Conservation (phyloP, 768 basidiomycete species). For the Pholiota conissans region DNA sequence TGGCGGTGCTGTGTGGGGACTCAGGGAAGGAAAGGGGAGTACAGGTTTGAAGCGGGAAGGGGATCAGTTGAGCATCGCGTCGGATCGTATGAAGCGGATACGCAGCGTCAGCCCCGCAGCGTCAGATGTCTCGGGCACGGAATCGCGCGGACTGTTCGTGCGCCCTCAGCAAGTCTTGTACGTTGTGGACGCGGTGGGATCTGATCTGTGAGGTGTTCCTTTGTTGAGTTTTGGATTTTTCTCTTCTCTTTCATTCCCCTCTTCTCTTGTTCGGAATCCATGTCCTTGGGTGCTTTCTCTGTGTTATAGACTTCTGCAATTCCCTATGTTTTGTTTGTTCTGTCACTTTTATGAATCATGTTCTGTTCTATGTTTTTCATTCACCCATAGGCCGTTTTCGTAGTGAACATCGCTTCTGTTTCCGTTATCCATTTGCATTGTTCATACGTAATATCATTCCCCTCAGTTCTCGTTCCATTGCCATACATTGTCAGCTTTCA, state of each 20-base stretch:
- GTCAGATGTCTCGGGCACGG: conserved; percentile 48
- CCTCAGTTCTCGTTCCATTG: too few relatives aligned
- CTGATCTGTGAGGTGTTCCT: conserved; percentile 47
- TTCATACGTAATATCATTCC: not conserved
- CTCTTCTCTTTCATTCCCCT: not conserved
- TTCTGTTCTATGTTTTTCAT: not conserved
- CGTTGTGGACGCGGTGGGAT: conserved; percentile 80
- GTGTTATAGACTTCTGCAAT: not conserved
- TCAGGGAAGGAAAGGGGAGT: conserved; percentile 24
- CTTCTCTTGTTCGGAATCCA: not conserved
- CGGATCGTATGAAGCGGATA: conserved; percentile 68
- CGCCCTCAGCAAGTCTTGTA: conserved; percentile 85
- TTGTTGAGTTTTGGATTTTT: not conserved
- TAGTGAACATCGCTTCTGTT: not conserved
- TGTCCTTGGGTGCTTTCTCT: not conserved
- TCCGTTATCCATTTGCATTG: not conserved
- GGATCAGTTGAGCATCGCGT: conserved; percentile 47
- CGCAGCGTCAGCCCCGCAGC: conserved; percentile 69
- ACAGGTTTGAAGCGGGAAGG: conserved; percentile 37
- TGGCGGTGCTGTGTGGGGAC: conserved; percentile 16
- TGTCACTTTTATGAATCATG: not conserved
- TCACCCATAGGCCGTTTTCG: not conserved
- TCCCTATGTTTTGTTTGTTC: not conserved
- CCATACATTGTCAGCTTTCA: not conserved
- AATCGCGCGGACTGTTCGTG: conserved; percentile 80